Evolutionary conservation across 2,329 filamentous ascomycete species (phyloP).

Genomic region (Fusarium decemcellulare): DNA sequence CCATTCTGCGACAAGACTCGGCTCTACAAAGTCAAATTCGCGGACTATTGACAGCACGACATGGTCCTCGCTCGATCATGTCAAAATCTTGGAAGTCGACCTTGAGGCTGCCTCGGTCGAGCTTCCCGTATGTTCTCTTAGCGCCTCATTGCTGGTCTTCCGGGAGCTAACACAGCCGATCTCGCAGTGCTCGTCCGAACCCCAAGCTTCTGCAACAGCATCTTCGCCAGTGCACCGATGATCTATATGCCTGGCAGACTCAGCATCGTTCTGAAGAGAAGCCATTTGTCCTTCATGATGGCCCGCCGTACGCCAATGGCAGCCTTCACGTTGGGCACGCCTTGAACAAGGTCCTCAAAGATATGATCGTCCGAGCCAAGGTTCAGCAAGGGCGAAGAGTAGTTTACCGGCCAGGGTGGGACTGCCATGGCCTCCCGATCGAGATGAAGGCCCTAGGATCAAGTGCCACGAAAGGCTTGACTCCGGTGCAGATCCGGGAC

Average conservation of each 20-base stretch:
- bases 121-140: constrained; percentile 72
- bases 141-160: not conserved
- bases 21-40: constrained; percentile 9
- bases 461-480: constrained; percentile 58
- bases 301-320: constrained; percentile 96
- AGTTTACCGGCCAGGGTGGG: constrained; percentile 93
- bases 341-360: constrained; percentile 96
- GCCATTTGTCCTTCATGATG: constrained; percentile 90
- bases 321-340: constrained; percentile 93
- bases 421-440: constrained; percentile 97
- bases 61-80: constrained; percentile 53
- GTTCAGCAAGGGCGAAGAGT: constrained; percentile 80
- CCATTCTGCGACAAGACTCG: constrained; percentile 11
- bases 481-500: constrained; percentile 72
- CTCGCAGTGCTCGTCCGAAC: constrained; percentile 65
- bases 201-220: constrained; percentile 68
- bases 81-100: constrained; percentile 80
- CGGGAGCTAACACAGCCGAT: constrained; percentile 36
- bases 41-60: constrained; percentile 30
- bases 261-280: constrained; percentile 66
- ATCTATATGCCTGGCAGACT: constrained; percentile 91
- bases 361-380: constrained; percentile 88
- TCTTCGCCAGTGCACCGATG: constrained; percentile 84
- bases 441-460: constrained; percentile 91
- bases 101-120: constrained; percentile 80